Evolutionary conservation across 352 stramenopile species (phyloP), one percentile per base, ranked within the genome.

Genomic region (Phytophthora fragariaefolia): DNA sequence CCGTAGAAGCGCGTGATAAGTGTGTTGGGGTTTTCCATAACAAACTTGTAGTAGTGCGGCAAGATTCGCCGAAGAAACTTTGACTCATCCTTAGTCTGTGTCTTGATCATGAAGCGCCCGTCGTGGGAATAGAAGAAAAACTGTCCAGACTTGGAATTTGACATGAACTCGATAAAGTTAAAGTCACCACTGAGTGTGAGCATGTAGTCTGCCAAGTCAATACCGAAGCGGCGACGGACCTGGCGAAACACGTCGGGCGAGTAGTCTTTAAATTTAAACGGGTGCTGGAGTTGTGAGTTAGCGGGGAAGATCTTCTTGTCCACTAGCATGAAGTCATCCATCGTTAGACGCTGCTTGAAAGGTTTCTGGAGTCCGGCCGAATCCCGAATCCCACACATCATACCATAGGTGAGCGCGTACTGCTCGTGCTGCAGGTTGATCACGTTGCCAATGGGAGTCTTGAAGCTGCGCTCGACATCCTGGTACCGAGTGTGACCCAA

Each of bases 101-200:
- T 99, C 83, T 99, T 99, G 80, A 99, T 99, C 92, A 99, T 99
- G 76, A 98, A 99, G 32, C 80, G 72, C 1, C 86, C 84, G 79
- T 99, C 97, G 75, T 98, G 93, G 8, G 96, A 99, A 69, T 99
- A 99, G 75, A 99, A 99, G 82, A 99, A 99, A 78, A 99, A 99
- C 67, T 99, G 96, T 4, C 97, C 97, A 73, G 91, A 98, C 80
- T 99, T 99, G 51, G 95, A 98, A 77, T 99, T 99, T 4, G 92
- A 98, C 77, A 99, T 97, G 79, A 99, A 99, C 84, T 99, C 96
- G 66, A 99, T 97, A 75, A 98, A 99, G 76, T 98, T 98, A 47
- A 98, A 97, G 59, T 97, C 92, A 5, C 91, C 92, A 52, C 87
- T 93, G n/a, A 97, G 77, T n/a, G 85, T 96, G 22, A 97, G 80